These are phyloP conservation scores for Cutaneotrichosporon dermatis DNA, from an alignment of 1,284 basidiomycete species.

Conservation along the genomic window DNA sequence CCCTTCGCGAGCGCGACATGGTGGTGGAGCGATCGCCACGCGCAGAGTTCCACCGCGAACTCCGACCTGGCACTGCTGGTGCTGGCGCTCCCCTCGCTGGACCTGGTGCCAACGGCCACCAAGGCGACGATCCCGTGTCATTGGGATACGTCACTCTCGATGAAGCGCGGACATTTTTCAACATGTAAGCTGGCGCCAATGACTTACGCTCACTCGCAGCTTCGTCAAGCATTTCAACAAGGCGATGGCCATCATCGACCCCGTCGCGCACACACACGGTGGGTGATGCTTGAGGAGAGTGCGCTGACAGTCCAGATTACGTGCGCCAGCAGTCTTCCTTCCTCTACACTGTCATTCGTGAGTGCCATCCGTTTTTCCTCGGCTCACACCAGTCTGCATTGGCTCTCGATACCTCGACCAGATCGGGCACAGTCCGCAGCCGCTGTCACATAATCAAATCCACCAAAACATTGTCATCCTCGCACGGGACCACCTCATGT, in stretches of 20 bases:
- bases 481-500: constrained; percentile 33
- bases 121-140: constrained; percentile 28
- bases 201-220: constrained; percentile 10
- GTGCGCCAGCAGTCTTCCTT: constrained; percentile 31
- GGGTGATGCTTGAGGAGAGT: neutral
- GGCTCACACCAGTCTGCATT: constrained; percentile 24
- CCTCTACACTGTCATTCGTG: constrained; percentile 33
- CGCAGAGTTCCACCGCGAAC: neutral
- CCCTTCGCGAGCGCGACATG: neutral
- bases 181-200: constrained; percentile 20
- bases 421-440: constrained; percentile 15
- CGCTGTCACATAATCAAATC: constrained; percentile 26
- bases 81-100: neutral
- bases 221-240: constrained; percentile 31
- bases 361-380: constrained; percentile 3
- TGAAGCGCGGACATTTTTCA: constrained; percentile 30
- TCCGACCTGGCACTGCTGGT: neutral
- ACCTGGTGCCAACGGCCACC: neutral
- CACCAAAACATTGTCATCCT: constrained; percentile 35
- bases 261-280: constrained; percentile 26
- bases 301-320: constrained; percentile 19
- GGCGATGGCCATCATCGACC: constrained; percentile 29
- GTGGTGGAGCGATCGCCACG: neutral
- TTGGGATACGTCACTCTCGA: constrained; percentile 26
- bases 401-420: constrained; percentile 29